Conservation (phyloP, 148 eudicot species). For the Rhododendron williamsianum region DNA sequence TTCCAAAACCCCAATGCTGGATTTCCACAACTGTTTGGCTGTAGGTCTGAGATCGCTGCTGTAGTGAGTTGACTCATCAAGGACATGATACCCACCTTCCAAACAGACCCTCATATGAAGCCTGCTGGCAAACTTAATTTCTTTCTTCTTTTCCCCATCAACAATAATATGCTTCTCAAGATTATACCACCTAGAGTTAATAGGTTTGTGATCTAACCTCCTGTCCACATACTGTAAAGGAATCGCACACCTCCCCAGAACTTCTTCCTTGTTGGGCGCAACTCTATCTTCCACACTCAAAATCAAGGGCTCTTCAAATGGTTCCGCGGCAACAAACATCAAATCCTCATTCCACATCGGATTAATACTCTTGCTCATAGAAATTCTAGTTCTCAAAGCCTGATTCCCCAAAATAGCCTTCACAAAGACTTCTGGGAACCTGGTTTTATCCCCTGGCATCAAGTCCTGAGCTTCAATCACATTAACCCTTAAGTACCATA, state of each 20-base stretch:
- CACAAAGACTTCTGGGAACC: slow-evolving; percentile 28
- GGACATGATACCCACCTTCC: slow-evolving; percentile 43
- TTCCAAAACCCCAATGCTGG: slow-evolving; percentile 30
- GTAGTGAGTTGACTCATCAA: slow-evolving; percentile 35
- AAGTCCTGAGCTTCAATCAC: slow-evolving; percentile 41
- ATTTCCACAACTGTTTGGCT: slow-evolving; percentile 36
- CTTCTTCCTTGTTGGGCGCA: slow-evolving; percentile 26
- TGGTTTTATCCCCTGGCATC: slow-evolving; percentile 21
- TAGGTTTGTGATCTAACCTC: background rate
- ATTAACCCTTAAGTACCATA: slow-evolving; percentile 37
- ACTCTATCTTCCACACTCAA: slow-evolving; percentile 33
- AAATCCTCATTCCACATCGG: slow-evolving; percentile 43
- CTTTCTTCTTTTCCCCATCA: slow-evolving; percentile 24
- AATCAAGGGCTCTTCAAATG: slow-evolving; percentile 34
- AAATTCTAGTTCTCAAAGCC: slow-evolving; percentile 18
- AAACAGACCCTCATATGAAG: slow-evolving; percentile 33
- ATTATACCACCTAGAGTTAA: slow-evolving; percentile 29
- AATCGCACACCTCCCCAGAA: slow-evolving; percentile 20
- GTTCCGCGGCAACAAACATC: slow-evolving; percentile 36
- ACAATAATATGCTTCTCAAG: slow-evolving; percentile 23
- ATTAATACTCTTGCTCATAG: slow-evolving; percentile 21
- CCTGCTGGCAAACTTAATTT: slow-evolving; percentile 27
- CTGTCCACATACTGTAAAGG: slow-evolving; percentile 27
- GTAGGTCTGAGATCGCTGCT: slow-evolving; percentile 38
- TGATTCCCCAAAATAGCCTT: slow-evolving; percentile 28